These are phyloP conservation scores for Suillus decipiens DNA, from an alignment of 768 basidiomycete genomes.

Conservation along the genomic window DNA sequence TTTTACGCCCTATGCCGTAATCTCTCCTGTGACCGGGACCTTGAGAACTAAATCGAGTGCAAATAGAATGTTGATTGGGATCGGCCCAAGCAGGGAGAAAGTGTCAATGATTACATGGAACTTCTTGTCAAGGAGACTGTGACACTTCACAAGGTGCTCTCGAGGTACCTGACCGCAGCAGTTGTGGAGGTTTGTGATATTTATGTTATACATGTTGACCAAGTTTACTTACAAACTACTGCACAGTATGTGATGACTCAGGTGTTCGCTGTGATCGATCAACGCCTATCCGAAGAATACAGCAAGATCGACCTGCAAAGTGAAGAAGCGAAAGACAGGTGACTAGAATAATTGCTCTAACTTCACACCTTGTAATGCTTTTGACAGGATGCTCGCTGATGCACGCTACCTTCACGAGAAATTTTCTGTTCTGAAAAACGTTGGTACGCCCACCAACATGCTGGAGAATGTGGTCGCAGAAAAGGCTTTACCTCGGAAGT, in stretches of 20 bases:
- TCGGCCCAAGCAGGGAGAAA: constrained; percentile 56
- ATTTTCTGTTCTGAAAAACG: constrained; percentile 72
- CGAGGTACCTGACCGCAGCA: constrained; percentile 77
- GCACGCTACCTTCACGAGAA: constrained; percentile 76
- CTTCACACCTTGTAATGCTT: constrained; percentile 20
- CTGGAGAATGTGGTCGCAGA: constrained; percentile 85
- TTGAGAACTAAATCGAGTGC: constrained; percentile 10
- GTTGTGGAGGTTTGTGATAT: constrained; percentile 71
- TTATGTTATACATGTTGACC: constrained; percentile 18
- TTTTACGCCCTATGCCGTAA: constrained; percentile 16
- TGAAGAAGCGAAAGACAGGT: constrained; percentile 87
- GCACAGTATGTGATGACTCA: constrained; percentile 89
- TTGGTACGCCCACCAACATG: constrained; percentile 71
- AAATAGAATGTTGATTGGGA: constrained; percentile 79
- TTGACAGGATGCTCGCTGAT: constrained; percentile 73
- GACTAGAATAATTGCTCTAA: constrained; percentile 17
- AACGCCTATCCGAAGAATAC: constrained; percentile 87
- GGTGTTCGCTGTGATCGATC: constrained; percentile 91
- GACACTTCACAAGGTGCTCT: constrained; percentile 93
- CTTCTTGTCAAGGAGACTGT: constrained; percentile 92
- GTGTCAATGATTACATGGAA: constrained; percentile 89
- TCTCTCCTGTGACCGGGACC: background rate
- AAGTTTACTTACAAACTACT: constrained; percentile 13
- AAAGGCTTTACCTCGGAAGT: constrained; percentile 56
- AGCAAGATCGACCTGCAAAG: constrained; percentile 78